phyloP scores from a whole-genome alignment of 1,284 basidiomycete species.

The Termitomyces sp. region DNA sequence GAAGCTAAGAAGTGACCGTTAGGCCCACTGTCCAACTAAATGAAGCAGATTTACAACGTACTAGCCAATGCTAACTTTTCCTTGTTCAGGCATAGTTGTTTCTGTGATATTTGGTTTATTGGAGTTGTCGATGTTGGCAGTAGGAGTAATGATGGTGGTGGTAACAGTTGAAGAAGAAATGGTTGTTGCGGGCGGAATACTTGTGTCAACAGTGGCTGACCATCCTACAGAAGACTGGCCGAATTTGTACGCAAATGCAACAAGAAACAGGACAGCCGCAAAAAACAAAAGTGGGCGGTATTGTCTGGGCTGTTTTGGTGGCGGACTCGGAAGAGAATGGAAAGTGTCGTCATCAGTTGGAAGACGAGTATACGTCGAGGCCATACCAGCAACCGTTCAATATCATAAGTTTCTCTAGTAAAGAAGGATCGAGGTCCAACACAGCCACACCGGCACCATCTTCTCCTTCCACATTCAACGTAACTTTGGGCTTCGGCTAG shows the following conservation, averaged over 20 bases:
- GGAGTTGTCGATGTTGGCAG: constrained; percentile 10
- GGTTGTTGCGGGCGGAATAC: constrained; percentile 2
- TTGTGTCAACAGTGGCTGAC: constrained; percentile 13
- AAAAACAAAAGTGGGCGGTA: constrained; percentile 23
- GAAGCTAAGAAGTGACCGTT: constrained; percentile 42
- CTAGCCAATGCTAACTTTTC: constrained; percentile 78
- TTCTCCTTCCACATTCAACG: too few relatives aligned
- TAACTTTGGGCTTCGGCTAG: too few relatives aligned
- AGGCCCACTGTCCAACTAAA: constrained; percentile 2
- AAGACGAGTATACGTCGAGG: constrained; percentile 17
- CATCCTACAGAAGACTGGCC: constrained; percentile 36
- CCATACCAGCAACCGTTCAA: constrained; percentile 9
- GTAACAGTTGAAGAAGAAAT: constrained; percentile 8
- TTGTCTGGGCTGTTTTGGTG: background rate
- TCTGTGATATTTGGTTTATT: constrained; percentile 14
- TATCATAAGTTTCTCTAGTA: background rate
- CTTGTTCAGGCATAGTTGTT: constrained; percentile 25
- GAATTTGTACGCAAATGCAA: constrained; percentile 39
- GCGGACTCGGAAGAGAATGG: background rate
- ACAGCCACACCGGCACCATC: background rate
- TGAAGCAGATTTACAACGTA: constrained; percentile 34
- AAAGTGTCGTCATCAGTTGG: constrained; percentile 16
- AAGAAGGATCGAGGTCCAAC: background rate
- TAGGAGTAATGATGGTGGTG: constrained; percentile 10
- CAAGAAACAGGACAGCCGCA: constrained; percentile 28